Percentiles rank a stretch among this genome's conserved stretches.
phyloP scores from a whole-genome alignment of 2,329 filamentous ascomycete genomes.

The Bretziella fagacearum region DNA sequence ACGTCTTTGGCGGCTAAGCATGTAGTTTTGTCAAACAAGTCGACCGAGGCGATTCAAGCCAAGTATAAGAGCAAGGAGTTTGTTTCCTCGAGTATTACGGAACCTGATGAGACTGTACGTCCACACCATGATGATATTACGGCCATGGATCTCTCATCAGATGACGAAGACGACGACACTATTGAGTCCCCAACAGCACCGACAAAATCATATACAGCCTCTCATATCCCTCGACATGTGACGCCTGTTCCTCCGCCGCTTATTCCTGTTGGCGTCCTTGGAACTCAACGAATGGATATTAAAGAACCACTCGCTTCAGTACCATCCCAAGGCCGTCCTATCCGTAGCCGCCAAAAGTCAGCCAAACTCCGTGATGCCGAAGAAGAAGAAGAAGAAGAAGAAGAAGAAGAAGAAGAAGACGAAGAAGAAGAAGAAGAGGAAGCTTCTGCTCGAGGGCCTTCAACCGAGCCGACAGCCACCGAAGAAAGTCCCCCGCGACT shows the following conservation, averaged over 20 bases:
- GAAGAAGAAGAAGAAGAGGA: background rate
- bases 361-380: background rate
- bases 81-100: slow-evolving; percentile 6
- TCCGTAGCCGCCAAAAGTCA: background rate
- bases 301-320: background rate
- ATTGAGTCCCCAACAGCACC: slow-evolving; percentile 3
- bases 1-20: background rate
- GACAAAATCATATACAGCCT: slow-evolving; percentile 2
- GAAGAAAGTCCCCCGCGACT: too few species aligned
- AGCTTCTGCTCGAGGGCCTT: background rate
- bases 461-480: too few species aligned
- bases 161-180: background rate
- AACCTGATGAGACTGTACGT: background rate
- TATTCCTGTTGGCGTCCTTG: background rate
- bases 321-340: background rate
- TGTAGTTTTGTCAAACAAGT: too few species aligned
- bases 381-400: background rate
- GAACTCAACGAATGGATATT: background rate
- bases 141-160: background rate
- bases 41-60: too few species aligned
- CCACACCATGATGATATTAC: background rate
- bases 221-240: background rate
- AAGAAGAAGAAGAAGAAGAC: background rate
- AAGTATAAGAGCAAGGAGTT: slow-evolving; percentile 1
- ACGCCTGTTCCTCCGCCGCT: slow-evolving; percentile 4